Conservation (phyloP, 2,329 filamentous ascomycete genomes). For the Epichloe aotearoae region DNA sequence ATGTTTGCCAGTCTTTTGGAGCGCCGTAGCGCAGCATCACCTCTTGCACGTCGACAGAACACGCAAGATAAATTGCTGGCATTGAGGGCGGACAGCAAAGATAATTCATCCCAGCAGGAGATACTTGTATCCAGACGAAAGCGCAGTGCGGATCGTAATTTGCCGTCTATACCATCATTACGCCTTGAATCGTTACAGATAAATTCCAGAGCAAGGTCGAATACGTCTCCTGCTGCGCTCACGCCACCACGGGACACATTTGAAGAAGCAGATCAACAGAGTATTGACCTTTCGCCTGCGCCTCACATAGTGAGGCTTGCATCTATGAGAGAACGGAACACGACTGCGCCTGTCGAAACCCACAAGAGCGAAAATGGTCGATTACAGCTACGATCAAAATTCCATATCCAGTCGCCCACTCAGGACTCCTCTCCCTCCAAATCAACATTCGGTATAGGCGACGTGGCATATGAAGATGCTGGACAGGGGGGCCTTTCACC, state of each 20-base stretch:
- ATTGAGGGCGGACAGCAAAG: background rate
- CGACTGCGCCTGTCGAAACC: background rate
- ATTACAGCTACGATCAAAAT: slow-evolving; percentile 6
- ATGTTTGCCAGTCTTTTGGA: slow-evolving; percentile 76
- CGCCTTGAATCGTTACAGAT: slow-evolving; percentile 4
- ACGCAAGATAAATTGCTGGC: slow-evolving; percentile 38
- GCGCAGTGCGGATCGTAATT: background rate
- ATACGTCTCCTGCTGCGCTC: slow-evolving; percentile 39
- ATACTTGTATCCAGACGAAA: background rate
- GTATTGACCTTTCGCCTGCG: background rate
- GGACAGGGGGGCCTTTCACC: background rate
- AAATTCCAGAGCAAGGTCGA: slow-evolving; percentile 34
- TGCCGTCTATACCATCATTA: slow-evolving; percentile 31
- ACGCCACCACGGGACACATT: slow-evolving; percentile 29
- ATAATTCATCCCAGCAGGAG: slow-evolving; percentile 13
- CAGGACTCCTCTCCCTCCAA: background rate
- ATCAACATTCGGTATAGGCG: slow-evolving; percentile 2
- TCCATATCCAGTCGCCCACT: slow-evolving; percentile 3
- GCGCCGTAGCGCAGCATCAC: slow-evolving; percentile 19
- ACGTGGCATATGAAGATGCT: background rate
- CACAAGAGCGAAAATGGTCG: background rate
- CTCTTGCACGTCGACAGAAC: slow-evolving; percentile 45
- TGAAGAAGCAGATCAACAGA: slow-evolving; percentile 7
- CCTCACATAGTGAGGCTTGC: slow-evolving; percentile 5
- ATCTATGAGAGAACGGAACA: background rate